Conservation (phyloP, 768 basidiomycete species). For the Boletus subcaerulescens region DNA sequence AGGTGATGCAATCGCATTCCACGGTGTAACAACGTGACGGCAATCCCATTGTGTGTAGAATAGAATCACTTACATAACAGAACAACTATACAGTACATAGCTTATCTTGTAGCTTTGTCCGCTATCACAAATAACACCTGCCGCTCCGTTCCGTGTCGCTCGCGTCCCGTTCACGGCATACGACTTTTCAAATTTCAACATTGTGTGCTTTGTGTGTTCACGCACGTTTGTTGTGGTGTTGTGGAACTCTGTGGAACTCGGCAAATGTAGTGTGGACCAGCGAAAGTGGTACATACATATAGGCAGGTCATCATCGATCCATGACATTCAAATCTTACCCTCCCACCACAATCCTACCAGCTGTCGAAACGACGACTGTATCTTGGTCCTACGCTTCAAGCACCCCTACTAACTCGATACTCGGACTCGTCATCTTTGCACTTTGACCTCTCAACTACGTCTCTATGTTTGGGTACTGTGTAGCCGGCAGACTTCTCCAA, state of each 20-base stretch:
- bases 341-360: not conserved
- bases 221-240: not conserved
- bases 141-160: too few species aligned
- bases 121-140: too few species aligned
- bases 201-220: not conserved
- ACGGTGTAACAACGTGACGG: slow-evolving; percentile 2
- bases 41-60: too few species aligned
- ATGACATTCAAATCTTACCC: slow-evolving; percentile 9
- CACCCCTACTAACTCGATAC: not conserved
- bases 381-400: too few species aligned
- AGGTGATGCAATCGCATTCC: not conserved
- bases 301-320: slow-evolving; percentile 2
- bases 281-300: not conserved
- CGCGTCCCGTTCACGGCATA: too few species aligned
- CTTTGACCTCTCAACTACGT: not conserved
- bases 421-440: not conserved
- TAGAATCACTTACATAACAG: too few species aligned
- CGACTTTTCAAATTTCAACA: too few species aligned
- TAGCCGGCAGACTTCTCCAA: slow-evolving; percentile 75
- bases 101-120: too few species aligned
- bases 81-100: too few species aligned
- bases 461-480: slow-evolving; percentile 74
- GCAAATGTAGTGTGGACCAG: slow-evolving; percentile 3
- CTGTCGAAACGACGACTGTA: not conserved
- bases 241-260: slow-evolving; percentile 5